phyloP scores from a whole-genome alignment of 139 green algal species.

The Eudorina sp. region DNA sequence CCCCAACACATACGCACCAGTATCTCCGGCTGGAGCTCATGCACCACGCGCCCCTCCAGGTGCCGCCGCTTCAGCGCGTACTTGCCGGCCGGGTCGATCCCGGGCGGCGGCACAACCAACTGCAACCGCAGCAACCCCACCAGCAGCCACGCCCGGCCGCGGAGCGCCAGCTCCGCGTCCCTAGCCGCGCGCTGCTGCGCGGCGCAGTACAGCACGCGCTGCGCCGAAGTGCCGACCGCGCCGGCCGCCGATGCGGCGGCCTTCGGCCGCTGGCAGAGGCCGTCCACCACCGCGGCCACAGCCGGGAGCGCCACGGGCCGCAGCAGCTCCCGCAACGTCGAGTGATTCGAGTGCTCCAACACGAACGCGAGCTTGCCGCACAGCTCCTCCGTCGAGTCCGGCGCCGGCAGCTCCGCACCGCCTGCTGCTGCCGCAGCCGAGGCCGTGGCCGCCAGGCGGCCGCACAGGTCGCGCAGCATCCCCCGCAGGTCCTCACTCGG shows the following conservation, averaged over 20 bases:
- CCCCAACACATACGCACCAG: slow-evolving; percentile 45
- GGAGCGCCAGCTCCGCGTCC: not conserved
- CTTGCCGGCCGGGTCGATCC: slow-evolving; percentile 86
- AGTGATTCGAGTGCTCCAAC: slow-evolving; percentile 8
- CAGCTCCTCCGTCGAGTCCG: not conserved
- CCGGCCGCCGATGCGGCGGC: no score
- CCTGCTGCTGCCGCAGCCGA: not conserved
- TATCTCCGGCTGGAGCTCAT: slow-evolving; percentile 68
- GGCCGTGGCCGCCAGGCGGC: not conserved
- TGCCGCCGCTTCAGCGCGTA: slow-evolving; percentile 64
- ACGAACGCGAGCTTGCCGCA: not conserved
- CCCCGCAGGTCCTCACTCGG: slow-evolving; percentile 5
- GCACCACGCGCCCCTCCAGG: slow-evolving; percentile 51
- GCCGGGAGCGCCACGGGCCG: slow-evolving; percentile 3
- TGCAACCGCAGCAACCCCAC: slow-evolving; percentile 87
- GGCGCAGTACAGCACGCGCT: slow-evolving; percentile 45
- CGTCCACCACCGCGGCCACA: not conserved
- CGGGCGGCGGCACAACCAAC: slow-evolving; percentile 76
- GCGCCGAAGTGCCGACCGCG: not conserved
- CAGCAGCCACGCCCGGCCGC: slow-evolving; percentile 77
- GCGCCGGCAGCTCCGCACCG: not conserved
- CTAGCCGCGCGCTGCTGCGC: slow-evolving; percentile 40
- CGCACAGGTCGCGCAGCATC: slow-evolving; percentile 27
- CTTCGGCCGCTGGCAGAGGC: not conserved
- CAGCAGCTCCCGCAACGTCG: not conserved